Evolutionary conservation across 2,329 filamentous ascomycete species (phyloP).

Genomic region (Purpureocillium takamizusanense): DNA sequence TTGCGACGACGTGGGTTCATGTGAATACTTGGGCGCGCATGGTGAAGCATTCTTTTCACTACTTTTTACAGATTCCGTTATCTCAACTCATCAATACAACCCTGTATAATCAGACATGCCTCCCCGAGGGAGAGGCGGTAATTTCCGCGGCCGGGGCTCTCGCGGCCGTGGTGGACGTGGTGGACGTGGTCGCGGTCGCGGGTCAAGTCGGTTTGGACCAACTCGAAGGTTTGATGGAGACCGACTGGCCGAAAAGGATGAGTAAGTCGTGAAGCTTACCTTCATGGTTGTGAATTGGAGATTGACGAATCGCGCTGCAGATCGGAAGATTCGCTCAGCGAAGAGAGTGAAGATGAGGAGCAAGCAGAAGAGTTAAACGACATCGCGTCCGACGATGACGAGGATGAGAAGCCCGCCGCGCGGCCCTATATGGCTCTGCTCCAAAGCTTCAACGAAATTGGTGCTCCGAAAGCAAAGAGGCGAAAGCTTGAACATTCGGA

Average conservation of each 20-base stretch:
- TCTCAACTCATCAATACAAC: neutral
- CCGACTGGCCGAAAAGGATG: constrained; percentile 24
- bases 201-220: constrained; percentile 26
- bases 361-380: constrained; percentile 28
- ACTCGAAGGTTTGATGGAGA: constrained; percentile 25
- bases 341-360: constrained; percentile 14
- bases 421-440: constrained; percentile 50
- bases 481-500: constrained; percentile 41
- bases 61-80: neutral
- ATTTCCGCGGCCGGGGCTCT: constrained; percentile 21
- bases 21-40: too few species aligned
- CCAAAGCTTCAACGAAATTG: constrained; percentile 43
- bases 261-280: constrained; percentile 16
- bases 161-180: constrained; percentile 13
- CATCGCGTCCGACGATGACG: constrained; percentile 33
- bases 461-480: constrained; percentile 41
- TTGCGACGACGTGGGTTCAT: neutral
- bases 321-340: constrained; percentile 14
- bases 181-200: constrained; percentile 17
- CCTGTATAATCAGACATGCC: constrained; percentile 18
- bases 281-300: too few species aligned
- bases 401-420: constrained; percentile 29
- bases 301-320: too few species aligned
- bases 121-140: constrained; percentile 23
- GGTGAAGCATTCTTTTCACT: neutral